phyloP scores from a whole-genome alignment of 495 filamentous ascomycete species.

The Daldinia loculata region DNA sequence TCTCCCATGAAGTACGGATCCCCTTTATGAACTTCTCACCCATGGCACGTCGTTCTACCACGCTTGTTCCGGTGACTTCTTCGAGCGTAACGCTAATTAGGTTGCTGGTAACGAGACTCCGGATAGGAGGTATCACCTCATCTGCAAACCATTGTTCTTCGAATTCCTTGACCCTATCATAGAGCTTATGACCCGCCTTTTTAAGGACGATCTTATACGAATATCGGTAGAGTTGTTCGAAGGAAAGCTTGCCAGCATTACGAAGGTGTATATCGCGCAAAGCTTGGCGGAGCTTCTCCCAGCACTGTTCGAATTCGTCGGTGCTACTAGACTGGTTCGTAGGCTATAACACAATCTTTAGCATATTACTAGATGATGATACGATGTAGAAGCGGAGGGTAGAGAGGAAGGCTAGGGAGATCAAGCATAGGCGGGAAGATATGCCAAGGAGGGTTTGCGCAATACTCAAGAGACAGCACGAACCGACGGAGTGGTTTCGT shows the following conservation, averaged over 20 bases:
- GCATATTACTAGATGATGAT: background rate
- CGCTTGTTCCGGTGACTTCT: constrained; percentile 63
- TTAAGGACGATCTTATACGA: constrained; percentile 95
- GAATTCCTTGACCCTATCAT: constrained; percentile 77
- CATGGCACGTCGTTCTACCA: constrained; percentile 76
- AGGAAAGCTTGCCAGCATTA: constrained; percentile 88
- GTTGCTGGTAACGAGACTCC: constrained; percentile 66
- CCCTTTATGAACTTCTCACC: constrained; percentile 85
- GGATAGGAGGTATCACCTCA: constrained; percentile 71
- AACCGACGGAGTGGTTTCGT: constrained; percentile 11
- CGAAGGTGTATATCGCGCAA: constrained; percentile 89
- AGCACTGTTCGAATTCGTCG: constrained; percentile 80
- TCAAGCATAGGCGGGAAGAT: background rate
- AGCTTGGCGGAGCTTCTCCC: constrained; percentile 76
- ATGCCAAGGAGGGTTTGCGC: background rate
- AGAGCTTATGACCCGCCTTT: constrained; percentile 85
- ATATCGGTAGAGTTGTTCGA: constrained; percentile 93
- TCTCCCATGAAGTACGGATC: constrained; percentile 80
- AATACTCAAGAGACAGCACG: constrained; percentile 21
- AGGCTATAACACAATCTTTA: constrained; percentile 19
- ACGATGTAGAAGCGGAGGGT: background rate
- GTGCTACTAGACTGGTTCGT: constrained; percentile 26
- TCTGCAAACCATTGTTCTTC: constrained; percentile 80
- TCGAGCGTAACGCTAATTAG: constrained; percentile 60
- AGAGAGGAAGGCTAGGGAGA: background rate